Base-by-base conservation (phyloP, 768 basidiomycete species). In the Tulasnella sp. region DNA sequence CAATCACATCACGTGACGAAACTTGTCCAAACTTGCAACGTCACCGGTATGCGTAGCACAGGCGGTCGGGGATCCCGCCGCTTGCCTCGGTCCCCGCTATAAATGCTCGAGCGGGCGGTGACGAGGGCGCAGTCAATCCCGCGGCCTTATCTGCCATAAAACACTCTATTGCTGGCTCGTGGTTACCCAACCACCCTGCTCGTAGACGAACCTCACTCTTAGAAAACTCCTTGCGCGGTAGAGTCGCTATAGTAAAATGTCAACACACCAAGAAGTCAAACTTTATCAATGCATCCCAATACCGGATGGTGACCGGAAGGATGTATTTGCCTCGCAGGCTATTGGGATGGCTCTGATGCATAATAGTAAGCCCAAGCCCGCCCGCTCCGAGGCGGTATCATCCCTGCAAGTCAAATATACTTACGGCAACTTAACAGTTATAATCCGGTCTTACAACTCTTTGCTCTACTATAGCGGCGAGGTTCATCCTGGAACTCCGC, bases 331-430 rank as follows among this genome's bases (percentile, higher is more conserved):
- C 18, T 60, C 7, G 0, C 77, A 78, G 48, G 77, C 77, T 2
- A 60, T 78, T 48, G 48, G 64, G 18, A 78, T 78, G 77, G 44
- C 60, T 9, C 41, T 77, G 31, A 60, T 77, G 42, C 44, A 77
- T 22, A 77, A 77, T 50, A 22, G 76, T 77, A 6, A 41, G 76
- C 16, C 74, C 34, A n/a, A 28, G 40, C 74, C 28, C 28, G 14
- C 2, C 12, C 28, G 20, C 48, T 60, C 9, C 72, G 28, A 28
- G 37, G 9, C 24, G 28, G 14, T 22, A 24, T 54, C 60, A 42
- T 42, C 42, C 7, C 42, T 42, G 42, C 42, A 16, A 22, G 28
- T 75, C 11, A 5, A 24, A 5, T 73, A 2, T 9, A 11, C 31
- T 40, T 46, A 28, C 40, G 50, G 2, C 14, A 28, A 28, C 12